Evolutionary conservation across 352 stramenopile species (phyloP).

Genomic region (Thalassiosira livingstoniorum): DNA sequence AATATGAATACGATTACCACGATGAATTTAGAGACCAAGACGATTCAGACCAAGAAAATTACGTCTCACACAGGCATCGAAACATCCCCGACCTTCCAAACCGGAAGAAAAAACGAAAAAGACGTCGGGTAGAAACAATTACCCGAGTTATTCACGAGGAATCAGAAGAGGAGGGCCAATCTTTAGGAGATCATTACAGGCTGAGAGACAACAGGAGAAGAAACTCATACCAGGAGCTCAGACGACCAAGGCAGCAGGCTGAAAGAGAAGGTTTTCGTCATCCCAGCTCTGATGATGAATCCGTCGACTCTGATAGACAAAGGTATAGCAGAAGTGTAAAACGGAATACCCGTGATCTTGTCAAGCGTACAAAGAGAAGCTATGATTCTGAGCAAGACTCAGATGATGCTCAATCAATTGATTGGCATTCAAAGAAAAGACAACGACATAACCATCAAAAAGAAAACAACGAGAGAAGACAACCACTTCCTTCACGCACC

Average conservation of each 20-base stretch:
- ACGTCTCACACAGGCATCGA: too few species aligned
- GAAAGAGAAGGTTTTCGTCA: neutral
- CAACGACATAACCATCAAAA: neutral
- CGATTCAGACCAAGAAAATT: too few species aligned
- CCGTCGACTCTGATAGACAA: too few species aligned
- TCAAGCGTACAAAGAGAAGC: too few species aligned
- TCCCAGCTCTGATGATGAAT: neutral
- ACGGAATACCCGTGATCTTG: neutral
- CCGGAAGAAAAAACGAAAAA: slow-evolving; percentile 31
- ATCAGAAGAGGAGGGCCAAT: slow-evolving; percentile 10
- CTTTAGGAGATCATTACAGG: neutral
- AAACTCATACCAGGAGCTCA: neutral
- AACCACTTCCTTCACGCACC: neutral
- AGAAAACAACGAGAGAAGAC: neutral
- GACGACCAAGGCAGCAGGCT: neutral
- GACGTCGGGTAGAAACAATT: slow-evolving; percentile 26
- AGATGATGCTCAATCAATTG: too few species aligned
- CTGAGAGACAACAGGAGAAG: neutral
- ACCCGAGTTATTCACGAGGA: slow-evolving; percentile 26
- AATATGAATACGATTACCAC: too few species aligned
- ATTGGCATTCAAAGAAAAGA: neutral
- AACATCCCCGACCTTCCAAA: too few species aligned
- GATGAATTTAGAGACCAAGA: too few species aligned
- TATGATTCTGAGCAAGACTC: too few species aligned
- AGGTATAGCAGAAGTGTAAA: neutral